Evolutionary conservation across 306 rosid genomes (phyloP), one percentile per base, ranked within the genome.

Genomic region (Dryas drummondii): DNA sequence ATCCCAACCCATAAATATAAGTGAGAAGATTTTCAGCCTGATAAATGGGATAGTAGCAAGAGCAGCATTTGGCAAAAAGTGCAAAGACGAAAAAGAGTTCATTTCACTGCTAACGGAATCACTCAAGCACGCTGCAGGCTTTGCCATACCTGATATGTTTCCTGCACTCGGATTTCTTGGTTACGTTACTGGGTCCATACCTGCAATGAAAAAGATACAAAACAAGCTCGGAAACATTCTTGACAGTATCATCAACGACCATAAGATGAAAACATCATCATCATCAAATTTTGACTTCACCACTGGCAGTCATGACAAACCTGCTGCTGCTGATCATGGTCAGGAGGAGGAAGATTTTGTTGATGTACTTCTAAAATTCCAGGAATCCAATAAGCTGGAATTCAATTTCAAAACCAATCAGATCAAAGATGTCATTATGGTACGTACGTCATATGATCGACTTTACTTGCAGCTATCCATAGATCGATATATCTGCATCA

Each of bases 371-470:
- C 37, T 70, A 5, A 52, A 52, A n/a, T 61, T 70, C 16, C 37
- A 70, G 32, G 62, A 70, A 37, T 52, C 73, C 37, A 69, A 40
- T 12, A 40, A 40, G 87, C 74, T 79, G 9, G 75, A 87, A 8
- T 5, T 71, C 26, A 82, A 79, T 3, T 0, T 86, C 26, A 79
- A 86, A 57, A 9, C 61, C 11, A 16, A 82, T 46, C 81, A 72
- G 57, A 66, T 87, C 47, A 87, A 82, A 77, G 84, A 75, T 15
- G 69, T 82, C 6, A 54, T 78, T 17, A 71, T 72, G 91, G 86
- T 84, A 13, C 3, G 55, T 59, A 22, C 22, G 22, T 22, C 22
- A 22, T 22, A 46, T 46, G 49, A 5, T 46, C 9, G 0, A 32
- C 3, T 32, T 32, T 32, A 32, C 37, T 5, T 46, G 49, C 49